Evolutionary conservation across 2,329 filamentous ascomycete genomes (phyloP).

Genomic region (Thelonectria discophora): DNA sequence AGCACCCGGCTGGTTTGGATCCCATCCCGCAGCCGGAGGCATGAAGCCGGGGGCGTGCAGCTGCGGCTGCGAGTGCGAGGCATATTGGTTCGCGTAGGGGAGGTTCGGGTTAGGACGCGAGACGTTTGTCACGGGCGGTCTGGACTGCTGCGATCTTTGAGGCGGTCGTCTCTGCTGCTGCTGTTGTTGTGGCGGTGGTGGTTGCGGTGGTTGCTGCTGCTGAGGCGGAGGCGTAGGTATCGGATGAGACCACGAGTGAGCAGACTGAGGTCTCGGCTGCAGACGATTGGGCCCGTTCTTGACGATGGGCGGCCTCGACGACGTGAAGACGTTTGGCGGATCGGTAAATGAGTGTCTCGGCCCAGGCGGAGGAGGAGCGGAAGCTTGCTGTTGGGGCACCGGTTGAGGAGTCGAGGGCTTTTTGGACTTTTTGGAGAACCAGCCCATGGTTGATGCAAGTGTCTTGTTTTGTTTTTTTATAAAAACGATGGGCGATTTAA

Average conservation of each 20-base stretch:
- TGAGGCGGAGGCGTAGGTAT: constrained; percentile 3
- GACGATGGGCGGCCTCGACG: constrained; percentile 16
- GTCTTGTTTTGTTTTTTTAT: too few species aligned
- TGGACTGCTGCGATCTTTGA: constrained; percentile 8
- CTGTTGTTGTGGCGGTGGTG: constrained; percentile 11
- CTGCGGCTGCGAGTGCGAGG: constrained; percentile 36
- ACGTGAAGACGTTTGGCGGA: constrained; percentile 34
- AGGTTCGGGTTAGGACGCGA: constrained; percentile 23
- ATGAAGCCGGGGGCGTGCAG: constrained; percentile 38
- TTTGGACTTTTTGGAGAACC: constrained; percentile 17
- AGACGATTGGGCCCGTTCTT: constrained; percentile 6
- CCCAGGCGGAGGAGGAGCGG: constrained; percentile 1
- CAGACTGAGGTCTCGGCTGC: neutral
- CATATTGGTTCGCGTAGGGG: constrained; percentile 35
- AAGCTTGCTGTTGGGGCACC: neutral
- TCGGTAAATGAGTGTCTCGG: constrained; percentile 26
- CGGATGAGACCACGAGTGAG: neutral
- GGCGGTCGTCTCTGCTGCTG: constrained; percentile 23
- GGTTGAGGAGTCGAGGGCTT: constrained; percentile 1
- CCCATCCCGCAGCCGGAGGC: constrained; percentile 37
- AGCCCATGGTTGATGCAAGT: constrained; percentile 18
- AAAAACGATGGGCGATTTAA: neutral
- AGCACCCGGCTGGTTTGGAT: constrained; percentile 21
- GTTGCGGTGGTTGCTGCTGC: constrained; percentile 8
- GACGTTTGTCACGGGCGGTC: neutral